A percentile compares a stretch with the other conserved stretches of the same genome.
Evolutionary conservation across 2,329 filamentous ascomycete species (phyloP).

Genomic region (Apiospora rasikravindrae): DNA sequence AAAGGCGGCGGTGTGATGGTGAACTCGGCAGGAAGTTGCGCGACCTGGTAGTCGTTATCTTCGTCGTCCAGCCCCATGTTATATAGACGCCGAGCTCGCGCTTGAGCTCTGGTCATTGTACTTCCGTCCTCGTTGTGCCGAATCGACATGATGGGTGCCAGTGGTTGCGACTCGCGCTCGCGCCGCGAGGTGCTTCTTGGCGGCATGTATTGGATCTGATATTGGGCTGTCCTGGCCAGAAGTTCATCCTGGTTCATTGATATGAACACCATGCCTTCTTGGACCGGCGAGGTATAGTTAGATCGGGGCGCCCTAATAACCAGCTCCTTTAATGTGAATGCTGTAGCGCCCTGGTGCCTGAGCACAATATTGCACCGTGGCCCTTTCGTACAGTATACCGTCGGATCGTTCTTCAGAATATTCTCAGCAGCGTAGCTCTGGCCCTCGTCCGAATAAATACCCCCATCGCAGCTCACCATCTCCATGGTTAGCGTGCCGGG

Average conservation of each 20-base stretch:
- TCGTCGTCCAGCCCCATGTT: constrained; percentile 50
- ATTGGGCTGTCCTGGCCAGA: constrained; percentile 72
- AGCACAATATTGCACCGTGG: constrained; percentile 87
- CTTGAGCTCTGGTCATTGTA: constrained; percentile 49
- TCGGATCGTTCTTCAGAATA: constrained; percentile 79
- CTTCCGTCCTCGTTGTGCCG: constrained; percentile 58
- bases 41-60: constrained; percentile 51
- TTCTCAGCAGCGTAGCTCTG: constrained; percentile 73
- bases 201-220: constrained; percentile 71
- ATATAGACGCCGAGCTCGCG: constrained; percentile 52
- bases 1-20: constrained; percentile 53
- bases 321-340: constrained; percentile 84
- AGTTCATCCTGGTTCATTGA: constrained; percentile 84
- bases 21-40: constrained; percentile 64
- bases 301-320: constrained; percentile 83
- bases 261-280: constrained; percentile 91
- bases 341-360: constrained; percentile 77
- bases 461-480: constrained; percentile 87
- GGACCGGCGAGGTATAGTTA: constrained; percentile 87
- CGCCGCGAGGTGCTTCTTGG: constrained; percentile 32
- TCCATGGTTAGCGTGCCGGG: constrained; percentile 84
- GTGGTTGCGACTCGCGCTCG: constrained; percentile 36
- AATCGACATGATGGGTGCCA: constrained; percentile 53
- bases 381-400: constrained; percentile 90
- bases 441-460: constrained; percentile 67